Evolutionary conservation across 768 basidiomycete genomes (phyloP), one percentile per base, ranked within the genome.

Genomic region (Boletus rufocinnamomeus): DNA sequence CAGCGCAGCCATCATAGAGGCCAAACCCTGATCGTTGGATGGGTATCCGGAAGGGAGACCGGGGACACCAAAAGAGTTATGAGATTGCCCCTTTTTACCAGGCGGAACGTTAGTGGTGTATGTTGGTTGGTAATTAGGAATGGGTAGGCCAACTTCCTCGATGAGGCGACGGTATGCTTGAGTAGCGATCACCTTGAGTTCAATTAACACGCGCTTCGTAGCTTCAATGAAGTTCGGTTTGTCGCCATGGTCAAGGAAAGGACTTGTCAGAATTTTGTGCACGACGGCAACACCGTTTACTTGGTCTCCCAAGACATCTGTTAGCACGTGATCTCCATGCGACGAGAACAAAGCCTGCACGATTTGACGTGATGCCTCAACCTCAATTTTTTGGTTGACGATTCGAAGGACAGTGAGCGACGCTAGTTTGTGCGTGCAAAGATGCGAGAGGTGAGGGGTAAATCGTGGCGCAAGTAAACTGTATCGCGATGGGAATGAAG

Each of bases 351-450:
- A 76, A 2, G 93, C 90, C 50, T 94, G 88, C 58, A 96, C 86
- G 53, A 98, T 87, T 64, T 91, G 88, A 49, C 78, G 80, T 21
- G 93, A 91, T 16, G 97, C 96, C 44, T 91, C 85, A 0, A 90
- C 88, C 71, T 98, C 97, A 27, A 89, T 87, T 75, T 92, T 93
- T 75, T 99, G 97, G 70, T 98, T 98, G 73, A 98, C 89, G 65
- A 99, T 93, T 70, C 95, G 83, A 63, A 99, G 80, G 41, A 98
- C 94, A 1, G 95, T 96, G 63, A 95, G 80, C 2, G 95, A 97
- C 0, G 97, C 96, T 66, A 99, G 75, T 75, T 98, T 98, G 80
- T 99, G 97, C 4, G 94, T 97, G 79, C 95, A 98, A 57, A 98
- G 82, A 74, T 98, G 95, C 4, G 94, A 95, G 40, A 98, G 82